Evolutionary conservation across 1,284 basidiomycete species (phyloP).

Genomic region (Prillingera fragicola): DNA sequence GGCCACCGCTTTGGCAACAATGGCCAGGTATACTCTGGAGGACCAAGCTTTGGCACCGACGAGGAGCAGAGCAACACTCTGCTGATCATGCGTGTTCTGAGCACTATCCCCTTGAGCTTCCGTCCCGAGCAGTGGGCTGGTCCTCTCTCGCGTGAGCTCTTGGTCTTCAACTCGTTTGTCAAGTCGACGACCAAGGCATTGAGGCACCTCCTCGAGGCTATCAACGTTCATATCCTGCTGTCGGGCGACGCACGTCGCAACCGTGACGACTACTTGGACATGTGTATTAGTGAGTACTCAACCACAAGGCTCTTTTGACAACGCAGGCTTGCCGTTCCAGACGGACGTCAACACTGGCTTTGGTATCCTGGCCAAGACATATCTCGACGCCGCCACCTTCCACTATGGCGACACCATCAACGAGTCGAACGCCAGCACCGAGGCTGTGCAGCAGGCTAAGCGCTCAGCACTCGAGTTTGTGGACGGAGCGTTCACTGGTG

Average conservation of each 20-base stretch:
- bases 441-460: constrained; percentile 77
- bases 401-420: constrained; percentile 70
- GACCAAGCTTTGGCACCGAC: constrained; percentile 85
- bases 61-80: constrained; percentile 88
- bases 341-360: constrained; percentile 95
- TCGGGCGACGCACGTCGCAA: constrained; percentile 76
- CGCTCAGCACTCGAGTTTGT: constrained; percentile 81
- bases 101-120: constrained; percentile 87
- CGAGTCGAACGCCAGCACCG: constrained; percentile 55
- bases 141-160: constrained; percentile 86
- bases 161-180: constrained; percentile 98
- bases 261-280: constrained; percentile 87
- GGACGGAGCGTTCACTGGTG: constrained; percentile 85
- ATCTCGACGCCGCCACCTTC: constrained; percentile 77
- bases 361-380: constrained; percentile 93
- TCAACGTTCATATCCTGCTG: constrained; percentile 84
- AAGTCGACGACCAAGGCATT: constrained; percentile 82
- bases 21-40: constrained; percentile 73
- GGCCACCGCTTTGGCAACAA: constrained; percentile 72
- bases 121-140: constrained; percentile 86
- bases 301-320: neutral
- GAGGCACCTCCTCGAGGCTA: constrained; percentile 83
- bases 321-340: constrained; percentile 72
- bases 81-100: constrained; percentile 91
- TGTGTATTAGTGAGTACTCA: constrained; percentile 57